Conservation (phyloP, 2,329 filamentous ascomycete genomes). For the Aspergillus ibericus region DNA sequence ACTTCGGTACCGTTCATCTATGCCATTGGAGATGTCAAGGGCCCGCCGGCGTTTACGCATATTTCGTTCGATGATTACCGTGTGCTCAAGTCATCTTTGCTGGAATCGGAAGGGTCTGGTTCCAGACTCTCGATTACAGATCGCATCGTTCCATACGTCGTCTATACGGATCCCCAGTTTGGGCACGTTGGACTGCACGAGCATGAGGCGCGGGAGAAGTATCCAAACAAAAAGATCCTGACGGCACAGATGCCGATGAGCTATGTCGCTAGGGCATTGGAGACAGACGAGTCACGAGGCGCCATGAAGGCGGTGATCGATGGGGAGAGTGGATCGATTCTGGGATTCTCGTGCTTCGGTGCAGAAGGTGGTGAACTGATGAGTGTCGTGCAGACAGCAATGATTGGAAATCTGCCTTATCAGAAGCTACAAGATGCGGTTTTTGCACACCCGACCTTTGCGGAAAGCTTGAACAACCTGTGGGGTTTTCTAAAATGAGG, state of each 20-base stretch:
- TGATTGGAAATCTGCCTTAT: slow-evolving; percentile 6
- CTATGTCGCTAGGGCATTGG: slow-evolving; percentile 9
- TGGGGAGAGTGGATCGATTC: neutral
- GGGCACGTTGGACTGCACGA: slow-evolving; percentile 9
- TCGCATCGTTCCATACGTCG: slow-evolving; percentile 7
- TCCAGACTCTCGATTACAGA: neutral
- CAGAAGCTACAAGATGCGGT: slow-evolving; percentile 1
- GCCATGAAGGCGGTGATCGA: slow-evolving; percentile 10
- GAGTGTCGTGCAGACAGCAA: slow-evolving; percentile 8
- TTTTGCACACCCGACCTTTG: slow-evolving; percentile 4
- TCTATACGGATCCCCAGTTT: slow-evolving; percentile 9
- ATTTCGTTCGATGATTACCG: slow-evolving; percentile 10
- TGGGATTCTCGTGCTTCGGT: slow-evolving; percentile 7
- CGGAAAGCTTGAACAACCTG: slow-evolving; percentile 4
- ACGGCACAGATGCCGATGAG: slow-evolving; percentile 8
- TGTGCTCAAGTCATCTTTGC: neutral
- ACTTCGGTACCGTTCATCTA: slow-evolving; percentile 4
- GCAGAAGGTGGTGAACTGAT: slow-evolving; percentile 10
- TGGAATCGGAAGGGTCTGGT: neutral
- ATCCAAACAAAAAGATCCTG: neutral
- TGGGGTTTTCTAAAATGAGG: slow-evolving; percentile 2
- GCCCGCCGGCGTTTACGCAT: slow-evolving; percentile 9
- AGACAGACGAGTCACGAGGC: slow-evolving; percentile 4
- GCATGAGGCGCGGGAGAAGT: slow-evolving; percentile 4
- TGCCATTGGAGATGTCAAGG: slow-evolving; percentile 7